Evolutionary conservation across 2,329 filamentous ascomycete species (phyloP), one percentile per base, ranked within the genome.

Genomic region (Talaromyces marneffei): DNA sequence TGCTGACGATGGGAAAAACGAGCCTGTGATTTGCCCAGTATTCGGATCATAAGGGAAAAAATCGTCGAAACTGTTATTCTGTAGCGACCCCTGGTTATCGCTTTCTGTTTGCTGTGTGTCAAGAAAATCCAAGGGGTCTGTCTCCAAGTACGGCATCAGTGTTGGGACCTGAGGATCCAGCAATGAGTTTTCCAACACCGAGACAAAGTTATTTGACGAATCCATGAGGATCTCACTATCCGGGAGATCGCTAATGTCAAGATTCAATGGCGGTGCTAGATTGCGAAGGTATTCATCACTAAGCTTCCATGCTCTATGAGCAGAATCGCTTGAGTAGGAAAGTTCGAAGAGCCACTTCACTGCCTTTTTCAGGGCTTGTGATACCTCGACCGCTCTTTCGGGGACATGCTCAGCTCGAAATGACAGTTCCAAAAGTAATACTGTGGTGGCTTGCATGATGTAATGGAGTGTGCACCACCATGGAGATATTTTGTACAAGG

Each of bases 381-480:
- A 71, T 8, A 75, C 68, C 64, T 71, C 74, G 1, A 64, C 65
- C 1, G 71, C 73, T 56, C 77, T 76, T 54, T 78, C 73, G 0
- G 77, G 76, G 55, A 76, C 75, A 63, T 79, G 77, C 46, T 77
- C 72, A n/a, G 71, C 71, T 29, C 70, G 66, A 52, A 77, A 78
- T 14, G 76, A 69, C 10, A 79, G 69, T 59, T 79, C 77, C 14
- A 79, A 68, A n/a, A 79, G 71, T 20, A 79, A 69, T 1, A 80
- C 70, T 2, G 74, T 75, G 0, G 74, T 72, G 14, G 78, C 72
- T 66, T 79, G 78, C 69, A 79, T 78, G 6, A 79, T 67, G 57
- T 75, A 77, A 62, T 79, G 77, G 14, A 79, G 67, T 16, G 76
- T 71, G 63, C 72, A 76, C 75, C 77, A 79, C 78, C 78, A 80